Percentiles rank a stretch among this genome's conserved stretches.
Evolutionary conservation across 805 yeast genomes (phyloP).

Genomic region (Saccharomyces kudriavzevii): DNA sequence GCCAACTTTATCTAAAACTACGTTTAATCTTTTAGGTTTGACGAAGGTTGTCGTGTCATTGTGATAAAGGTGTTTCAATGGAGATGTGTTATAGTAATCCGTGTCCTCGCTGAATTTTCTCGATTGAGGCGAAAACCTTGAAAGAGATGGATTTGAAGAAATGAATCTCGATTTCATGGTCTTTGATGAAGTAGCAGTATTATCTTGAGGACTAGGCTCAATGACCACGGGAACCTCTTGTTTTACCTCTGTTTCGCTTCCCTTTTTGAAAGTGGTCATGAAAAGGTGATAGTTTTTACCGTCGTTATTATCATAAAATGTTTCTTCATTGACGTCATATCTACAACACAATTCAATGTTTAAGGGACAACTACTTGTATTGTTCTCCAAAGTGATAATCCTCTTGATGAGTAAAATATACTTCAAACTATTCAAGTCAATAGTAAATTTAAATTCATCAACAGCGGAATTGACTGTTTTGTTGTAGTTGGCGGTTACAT

Average conservation of each 20-base stretch:
- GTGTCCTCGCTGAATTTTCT: slow-evolving; percentile 29
- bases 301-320: slow-evolving; percentile 31
- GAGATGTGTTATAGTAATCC: slow-evolving; percentile 29
- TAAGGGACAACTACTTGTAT: slow-evolving; percentile 11
- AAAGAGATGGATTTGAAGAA: not conserved
- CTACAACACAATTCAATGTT: slow-evolving; percentile 27
- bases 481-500: slow-evolving; percentile 20
- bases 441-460: slow-evolving; percentile 28
- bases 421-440: slow-evolving; percentile 24
- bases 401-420: slow-evolving; percentile 21
- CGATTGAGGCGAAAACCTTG: slow-evolving; percentile 6
- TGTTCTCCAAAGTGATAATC: slow-evolving; percentile 9
- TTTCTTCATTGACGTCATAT: slow-evolving; percentile 29
- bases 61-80: slow-evolving; percentile 28
- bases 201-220: not conserved
- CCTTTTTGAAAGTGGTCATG: not conserved
- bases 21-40: slow-evolving; percentile 6
- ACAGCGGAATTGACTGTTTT: slow-evolving; percentile 19
- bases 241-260: not conserved
- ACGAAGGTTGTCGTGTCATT: slow-evolving; percentile 12
- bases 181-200: not conserved
- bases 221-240: not conserved
- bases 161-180: not conserved
- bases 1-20: not conserved
- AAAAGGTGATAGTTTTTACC: slow-evolving; percentile 25